A percentile compares a stretch with the other conserved stretches of the same genome.
Evolutionary conservation across 768 basidiomycete species (phyloP).

Genomic region (Candolleomyces eurysporus): DNA sequence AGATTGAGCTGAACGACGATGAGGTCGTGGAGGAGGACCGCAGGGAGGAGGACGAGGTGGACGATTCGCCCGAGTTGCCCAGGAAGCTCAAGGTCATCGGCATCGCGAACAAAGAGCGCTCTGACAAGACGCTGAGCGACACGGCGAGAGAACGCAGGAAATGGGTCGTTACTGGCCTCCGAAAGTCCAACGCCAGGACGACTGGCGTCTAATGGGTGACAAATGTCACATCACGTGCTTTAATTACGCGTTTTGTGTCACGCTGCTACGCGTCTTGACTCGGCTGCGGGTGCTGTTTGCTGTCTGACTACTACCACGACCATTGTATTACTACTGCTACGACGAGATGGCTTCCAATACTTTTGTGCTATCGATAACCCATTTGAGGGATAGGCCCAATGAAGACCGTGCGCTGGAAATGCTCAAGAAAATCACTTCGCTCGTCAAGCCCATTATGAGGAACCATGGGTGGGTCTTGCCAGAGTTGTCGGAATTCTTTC

Average conservation of each 20-base stretch:
- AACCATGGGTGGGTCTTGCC: constrained; percentile 80
- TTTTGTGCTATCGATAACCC: constrained; percentile 66
- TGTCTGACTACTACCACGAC: neutral
- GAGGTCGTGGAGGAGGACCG: constrained; percentile 79
- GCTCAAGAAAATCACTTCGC: constrained; percentile 66
- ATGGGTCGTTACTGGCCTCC: constrained; percentile 38
- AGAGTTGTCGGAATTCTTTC: constrained; percentile 85
- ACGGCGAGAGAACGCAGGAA: constrained; percentile 34
- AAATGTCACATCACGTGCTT: constrained; percentile 6
- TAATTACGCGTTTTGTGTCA: constrained; percentile 14
- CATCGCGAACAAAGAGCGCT: constrained; percentile 30
- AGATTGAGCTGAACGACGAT: constrained; percentile 73
- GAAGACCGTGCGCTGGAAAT: constrained; percentile 66
- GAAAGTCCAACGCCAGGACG: constrained; percentile 36
- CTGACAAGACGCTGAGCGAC: constrained; percentile 24
- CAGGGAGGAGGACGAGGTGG: constrained; percentile 75
- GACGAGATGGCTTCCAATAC: constrained; percentile 35
- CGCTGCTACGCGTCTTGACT: constrained; percentile 6
- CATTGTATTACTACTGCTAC: constrained; percentile 24
- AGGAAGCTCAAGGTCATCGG: constrained; percentile 54
- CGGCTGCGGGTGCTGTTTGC: constrained; percentile 6
- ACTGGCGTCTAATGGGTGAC: constrained; percentile 10
- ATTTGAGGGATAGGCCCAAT: constrained; percentile 66
- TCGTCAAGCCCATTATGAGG: constrained; percentile 94
- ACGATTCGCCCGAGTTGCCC: constrained; percentile 60